Base-by-base conservation (phyloP, 169 alveolate species). In the Cryptosporidium meleagridis region DNA sequence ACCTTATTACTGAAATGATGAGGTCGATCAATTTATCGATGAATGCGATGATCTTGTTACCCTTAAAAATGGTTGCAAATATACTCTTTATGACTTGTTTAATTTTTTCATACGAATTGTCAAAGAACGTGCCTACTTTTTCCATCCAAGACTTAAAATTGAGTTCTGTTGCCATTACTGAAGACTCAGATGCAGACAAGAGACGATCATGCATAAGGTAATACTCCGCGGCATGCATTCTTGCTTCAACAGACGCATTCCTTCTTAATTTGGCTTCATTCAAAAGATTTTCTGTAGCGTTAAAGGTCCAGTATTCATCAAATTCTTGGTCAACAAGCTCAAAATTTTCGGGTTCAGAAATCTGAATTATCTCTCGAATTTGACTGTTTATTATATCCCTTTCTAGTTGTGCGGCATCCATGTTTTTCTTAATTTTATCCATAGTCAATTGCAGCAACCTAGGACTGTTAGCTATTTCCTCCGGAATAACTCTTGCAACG, bases 81-180 rank as follows among this genome's bases (percentile, higher is more conserved):
- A 80, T 45, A 61, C 53, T 31, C 68, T n/a, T 80, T 37, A 80
- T 23, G 35, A 80, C 26, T n/a, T 67, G 61, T n/a, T 45, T 59
- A 41, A 80, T 59, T 23, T 80, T 80, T 18, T 58, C 75, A 29
- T 62, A 80, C 21, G 89, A 62, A 62, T 44, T 65, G 5, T 80
- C 89, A 26, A 80, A 80, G 62, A 80, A 80, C 14, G 73, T 44
- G 2, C 89, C 89, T 3, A 80, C 62, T 26, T 62, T 58, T 23
- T 73, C 86, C 44, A 73, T 53, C 70, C 69, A 73, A 35, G 71
- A 52, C 58, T 73, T 73, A 26, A 73, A 73, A 73, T 73, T 73
- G 53, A 73, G 62, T 26, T 73, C 86, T 33, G 72, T 41, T 26
- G 86, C 62, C 86, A 73, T 55, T 29, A 55, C 62, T 26, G 23